These are phyloP conservation scores for Xylariaceae sp. DNA, from an alignment of 2,329 filamentous ascomycete species.

Conservation along the genomic window DNA sequence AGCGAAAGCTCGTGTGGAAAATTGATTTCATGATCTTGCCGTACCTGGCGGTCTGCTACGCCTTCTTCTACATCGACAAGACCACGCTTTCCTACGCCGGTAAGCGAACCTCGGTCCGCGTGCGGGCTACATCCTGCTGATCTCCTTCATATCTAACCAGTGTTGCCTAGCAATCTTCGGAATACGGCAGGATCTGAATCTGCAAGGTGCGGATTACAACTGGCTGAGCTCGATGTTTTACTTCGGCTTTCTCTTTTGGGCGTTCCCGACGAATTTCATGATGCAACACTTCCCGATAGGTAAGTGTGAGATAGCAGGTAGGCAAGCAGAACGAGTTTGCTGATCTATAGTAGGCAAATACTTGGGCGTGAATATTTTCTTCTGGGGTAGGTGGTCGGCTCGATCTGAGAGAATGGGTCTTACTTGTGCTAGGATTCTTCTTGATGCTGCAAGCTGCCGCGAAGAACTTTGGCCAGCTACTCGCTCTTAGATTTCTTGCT, in stretches of 20 bases:
- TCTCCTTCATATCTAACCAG: conserved; percentile 2
- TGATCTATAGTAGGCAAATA: conserved; percentile 47
- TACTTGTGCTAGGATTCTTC: conserved; percentile 42
- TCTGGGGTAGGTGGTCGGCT: conserved; percentile 36
- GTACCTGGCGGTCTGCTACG: conserved; percentile 56
- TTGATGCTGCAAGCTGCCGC: conserved; percentile 55
- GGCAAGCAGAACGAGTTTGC: neutral
- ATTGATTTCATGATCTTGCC: conserved; percentile 64
- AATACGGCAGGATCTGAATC: conserved; percentile 57
- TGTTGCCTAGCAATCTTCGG: conserved; percentile 59
- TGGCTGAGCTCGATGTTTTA: conserved; percentile 60
- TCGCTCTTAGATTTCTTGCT: conserved; percentile 53
- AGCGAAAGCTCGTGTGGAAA: conserved; percentile 45
- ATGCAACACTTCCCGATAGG: conserved; percentile 55
- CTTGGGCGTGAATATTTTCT: conserved; percentile 50
- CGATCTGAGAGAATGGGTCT: neutral
- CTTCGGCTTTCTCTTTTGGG: conserved; percentile 57
- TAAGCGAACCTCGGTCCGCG: conserved; percentile 3
- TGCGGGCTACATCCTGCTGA: neutral
- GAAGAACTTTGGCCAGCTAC: conserved; percentile 53
- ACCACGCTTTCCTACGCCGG: conserved; percentile 58
- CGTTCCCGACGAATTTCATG: conserved; percentile 56
- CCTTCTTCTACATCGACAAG: conserved; percentile 54
- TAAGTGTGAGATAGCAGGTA: conserved; percentile 30
- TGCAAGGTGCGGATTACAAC: conserved; percentile 55